These are phyloP conservation scores for Globisporangium cederbergense DNA, from an alignment of 352 stramenopile species.

Conservation along the genomic window DNA sequence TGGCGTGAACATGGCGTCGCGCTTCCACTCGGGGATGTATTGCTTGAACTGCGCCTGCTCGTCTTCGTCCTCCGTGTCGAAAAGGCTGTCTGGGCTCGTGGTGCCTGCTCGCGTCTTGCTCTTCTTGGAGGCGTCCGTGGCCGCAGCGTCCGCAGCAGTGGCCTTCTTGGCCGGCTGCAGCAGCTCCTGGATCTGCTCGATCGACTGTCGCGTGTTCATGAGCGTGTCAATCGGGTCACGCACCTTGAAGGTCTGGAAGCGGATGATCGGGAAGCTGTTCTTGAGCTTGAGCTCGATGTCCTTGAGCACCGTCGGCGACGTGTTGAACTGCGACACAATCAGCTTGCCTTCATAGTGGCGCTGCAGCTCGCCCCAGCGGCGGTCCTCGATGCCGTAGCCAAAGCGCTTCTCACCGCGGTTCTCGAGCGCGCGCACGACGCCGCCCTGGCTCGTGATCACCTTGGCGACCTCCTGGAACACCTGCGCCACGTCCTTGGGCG, in stretches of 20 bases:
- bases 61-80: conserved; percentile 58
- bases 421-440: conserved; percentile 72
- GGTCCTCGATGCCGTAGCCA: conserved; percentile 82
- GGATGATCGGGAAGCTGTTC: conserved; percentile 81
- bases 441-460: conserved; percentile 61
- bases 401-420: conserved; percentile 83
- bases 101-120: conserved; percentile 32
- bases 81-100: conserved; percentile 44
- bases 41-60: conserved; percentile 70
- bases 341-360: conserved; percentile 85
- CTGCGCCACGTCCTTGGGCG: conserved; percentile 76
- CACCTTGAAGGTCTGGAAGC: conserved; percentile 87
- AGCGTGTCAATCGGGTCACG: conserved; percentile 76
- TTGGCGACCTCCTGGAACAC: conserved; percentile 81
- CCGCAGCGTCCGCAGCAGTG: conserved; percentile 19
- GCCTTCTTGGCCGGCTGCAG: conserved; percentile 38
- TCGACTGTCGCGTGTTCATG: conserved; percentile 77
- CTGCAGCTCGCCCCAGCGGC: conserved; percentile 81
- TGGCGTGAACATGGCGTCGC: conserved; percentile 67
- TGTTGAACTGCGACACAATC: conserved; percentile 85
- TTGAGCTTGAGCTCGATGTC: conserved; percentile 82
- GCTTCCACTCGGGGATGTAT: conserved; percentile 84
- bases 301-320: conserved; percentile 57
- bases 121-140: conserved; percentile 31
- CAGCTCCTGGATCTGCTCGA: conserved; percentile 54